Evolutionary conservation across 208 protist genomes (phyloP).

Genomic region (Acanthamoeba triangularis): DNA sequence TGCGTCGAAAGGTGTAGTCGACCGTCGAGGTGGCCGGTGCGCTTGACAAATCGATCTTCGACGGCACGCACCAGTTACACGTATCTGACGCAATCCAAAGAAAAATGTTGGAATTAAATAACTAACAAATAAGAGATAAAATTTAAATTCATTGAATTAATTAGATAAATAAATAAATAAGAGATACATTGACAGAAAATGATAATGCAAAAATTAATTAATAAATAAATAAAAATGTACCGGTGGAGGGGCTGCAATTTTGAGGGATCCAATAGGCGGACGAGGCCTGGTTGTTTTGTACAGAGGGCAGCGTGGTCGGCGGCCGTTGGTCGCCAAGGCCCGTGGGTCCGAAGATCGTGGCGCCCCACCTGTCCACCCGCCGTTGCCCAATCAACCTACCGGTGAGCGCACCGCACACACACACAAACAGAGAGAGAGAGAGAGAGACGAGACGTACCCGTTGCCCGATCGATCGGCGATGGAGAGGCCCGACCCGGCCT

Average conservation of each 20-base stretch:
- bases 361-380: not conserved
- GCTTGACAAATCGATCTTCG: slow-evolving; percentile 29
- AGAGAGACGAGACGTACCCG: not conserved
- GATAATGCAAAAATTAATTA: too few relatives aligned
- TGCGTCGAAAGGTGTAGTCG: slow-evolving; percentile 45
- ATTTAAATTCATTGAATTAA: not conserved
- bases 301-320: slow-evolving; percentile 26
- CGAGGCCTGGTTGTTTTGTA: slow-evolving; percentile 6
- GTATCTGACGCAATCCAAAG: not conserved
- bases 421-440: not conserved
- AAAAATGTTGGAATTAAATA: too few relatives aligned
- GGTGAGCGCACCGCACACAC: not conserved
- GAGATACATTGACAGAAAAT: too few relatives aligned
- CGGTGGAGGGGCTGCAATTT: not conserved
- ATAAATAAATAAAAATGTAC: not conserved
- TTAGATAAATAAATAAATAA: not conserved
- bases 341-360: slow-evolving; percentile 25
- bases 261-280: slow-evolving; percentile 35
- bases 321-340: slow-evolving; percentile 25
- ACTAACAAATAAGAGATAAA: too few relatives aligned
- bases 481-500: slow-evolving; percentile 5
- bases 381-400: not conserved
- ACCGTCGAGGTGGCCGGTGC: slow-evolving; percentile 20
- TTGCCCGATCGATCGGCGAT: slow-evolving; percentile 47
- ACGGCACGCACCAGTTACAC: slow-evolving; percentile 57